Base-by-base conservation (phyloP, 192 early-diverging fungal genomes). In the Diversispora epigaea region DNA sequence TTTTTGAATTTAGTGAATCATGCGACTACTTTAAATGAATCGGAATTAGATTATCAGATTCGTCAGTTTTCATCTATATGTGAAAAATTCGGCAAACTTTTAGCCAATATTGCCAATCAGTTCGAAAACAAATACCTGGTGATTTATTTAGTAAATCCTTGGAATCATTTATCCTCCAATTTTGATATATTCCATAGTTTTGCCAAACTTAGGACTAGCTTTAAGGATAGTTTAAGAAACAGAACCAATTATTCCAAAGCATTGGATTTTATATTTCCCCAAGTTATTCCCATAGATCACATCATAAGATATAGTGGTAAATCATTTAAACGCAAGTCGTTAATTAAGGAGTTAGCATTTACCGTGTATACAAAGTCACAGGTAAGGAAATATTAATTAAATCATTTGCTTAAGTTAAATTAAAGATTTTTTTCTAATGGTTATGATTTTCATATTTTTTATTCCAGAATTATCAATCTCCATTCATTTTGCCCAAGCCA, bases 201-300 rank as follows among this genome's bases (percentile, higher is more conserved):
- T 69, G 21, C 50, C 25, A 54, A 49, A 17, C 11, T 69, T 69
- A 21, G 52, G 4, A 40, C 22, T 21, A 52, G 40, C 3, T 49
- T 69, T n/a, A 32, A 54, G 8, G 47, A 69, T 32, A 50, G n/a
- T 21, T 25, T 67, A 11, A 67, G 25, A 67, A 46, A 40, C 17
- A 21, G 41, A 21, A 25, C 14, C 25, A n/a, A n/a, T n/a, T n/a
- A n/a, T n/a, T n/a, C 49, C 9, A 49, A 69, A 25, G 15, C 7
- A 52, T 64, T 43, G n/a, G n/a, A 63, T 41, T 15, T 44, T 52
- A 21, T 69, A 54, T 44, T 54, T 19, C 69, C 55, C 0, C 69
- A 71, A 46, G 32, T 71, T 21, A 39, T 71, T 19, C 69, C 69
- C 14, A 57, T 57, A 44, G 69, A 71, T 25, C 69, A 71, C 39